A percentile compares a stretch with the other conserved stretches of the same genome.
Conservation (phyloP, 2,329 filamentous ascomycete species). For the Botrytis aclada region DNA sequence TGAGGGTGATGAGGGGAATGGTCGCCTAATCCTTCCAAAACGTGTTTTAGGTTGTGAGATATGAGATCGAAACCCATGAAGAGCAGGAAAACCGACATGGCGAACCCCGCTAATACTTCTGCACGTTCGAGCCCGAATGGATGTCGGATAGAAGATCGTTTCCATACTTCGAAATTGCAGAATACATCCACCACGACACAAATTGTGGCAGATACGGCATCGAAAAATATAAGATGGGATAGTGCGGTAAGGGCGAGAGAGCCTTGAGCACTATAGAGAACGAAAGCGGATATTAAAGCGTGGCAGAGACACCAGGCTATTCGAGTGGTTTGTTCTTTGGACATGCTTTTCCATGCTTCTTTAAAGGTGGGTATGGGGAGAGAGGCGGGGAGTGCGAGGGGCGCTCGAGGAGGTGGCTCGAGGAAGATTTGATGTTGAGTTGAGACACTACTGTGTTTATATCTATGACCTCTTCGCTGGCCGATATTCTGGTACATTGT, state of each 20-base stretch:
- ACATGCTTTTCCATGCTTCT: slow-evolving; percentile 89
- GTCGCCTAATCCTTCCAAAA: slow-evolving; percentile 68
- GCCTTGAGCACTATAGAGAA: slow-evolving; percentile 80
- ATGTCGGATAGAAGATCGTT: slow-evolving; percentile 84
- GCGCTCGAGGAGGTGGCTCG: slow-evolving; percentile 80
- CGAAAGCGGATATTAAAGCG: slow-evolving; percentile 75
- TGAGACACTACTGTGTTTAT: slow-evolving; percentile 94
- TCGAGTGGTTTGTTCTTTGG: slow-evolving; percentile 76
- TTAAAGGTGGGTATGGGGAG: slow-evolving; percentile 85
- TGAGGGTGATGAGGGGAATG: slow-evolving; percentile 73
- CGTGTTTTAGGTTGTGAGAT: slow-evolving; percentile 88
- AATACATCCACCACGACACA: slow-evolving; percentile 92
- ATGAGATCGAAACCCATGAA: slow-evolving; percentile 97
- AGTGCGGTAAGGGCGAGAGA: slow-evolving; percentile 89
- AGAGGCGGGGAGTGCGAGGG: slow-evolving; percentile 84
- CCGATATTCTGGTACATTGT: slow-evolving; percentile 68
- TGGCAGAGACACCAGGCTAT: slow-evolving; percentile 90
- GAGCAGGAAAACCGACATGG: slow-evolving; percentile 91
- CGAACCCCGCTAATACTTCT: slow-evolving; percentile 92
- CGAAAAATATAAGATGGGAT: slow-evolving; percentile 91
- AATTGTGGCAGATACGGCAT: slow-evolving; percentile 85
- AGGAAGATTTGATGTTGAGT: slow-evolving; percentile 90
- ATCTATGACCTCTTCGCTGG: slow-evolving; percentile 90
- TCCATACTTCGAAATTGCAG: slow-evolving; percentile 97
- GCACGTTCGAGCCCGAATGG: slow-evolving; percentile 90